phyloP scores from a whole-genome alignment of 1,284 basidiomycete genomes.

The Golubevia sp. region DNA sequence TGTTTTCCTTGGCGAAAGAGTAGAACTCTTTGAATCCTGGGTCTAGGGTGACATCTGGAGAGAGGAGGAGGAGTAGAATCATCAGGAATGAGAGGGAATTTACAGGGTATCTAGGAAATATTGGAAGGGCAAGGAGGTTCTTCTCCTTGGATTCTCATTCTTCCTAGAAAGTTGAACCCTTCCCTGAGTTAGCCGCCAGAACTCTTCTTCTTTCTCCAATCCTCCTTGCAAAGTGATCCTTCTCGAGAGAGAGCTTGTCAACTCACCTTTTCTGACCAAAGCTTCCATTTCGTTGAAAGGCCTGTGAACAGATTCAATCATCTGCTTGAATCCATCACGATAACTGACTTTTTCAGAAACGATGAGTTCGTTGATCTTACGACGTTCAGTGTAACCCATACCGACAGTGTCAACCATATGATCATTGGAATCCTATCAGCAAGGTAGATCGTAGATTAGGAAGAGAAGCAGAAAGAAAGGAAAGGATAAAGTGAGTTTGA shows the following conservation, averaged over 20 bases:
- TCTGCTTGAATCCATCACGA: constrained; percentile 57
- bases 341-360: constrained; percentile 49
- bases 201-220: no score
- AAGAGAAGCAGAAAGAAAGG: not conserved
- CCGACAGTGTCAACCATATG: constrained; percentile 61
- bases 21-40: constrained; percentile 62
- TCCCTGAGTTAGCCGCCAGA: no score
- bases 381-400: constrained; percentile 58
- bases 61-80: not conserved
- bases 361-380: constrained; percentile 60
- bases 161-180: not conserved
- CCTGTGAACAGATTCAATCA: constrained; percentile 53
- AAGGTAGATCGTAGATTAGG: constrained; percentile 9
- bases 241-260: not conserved
- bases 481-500: not conserved
- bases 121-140: no score
- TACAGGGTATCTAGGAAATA: no score
- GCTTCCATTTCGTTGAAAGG: constrained; percentile 56
- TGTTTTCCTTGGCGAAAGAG: constrained; percentile 50
- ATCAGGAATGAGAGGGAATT: not conserved
- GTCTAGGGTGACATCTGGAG: constrained; percentile 48
- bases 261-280: constrained; percentile 35
- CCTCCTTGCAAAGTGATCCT: no score
- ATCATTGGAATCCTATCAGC: constrained; percentile 48
- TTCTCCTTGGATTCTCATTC: not conserved